Conservation (phyloP, 1,284 basidiomycete genomes). For the Sanguinoderma infundibulare region DNA sequence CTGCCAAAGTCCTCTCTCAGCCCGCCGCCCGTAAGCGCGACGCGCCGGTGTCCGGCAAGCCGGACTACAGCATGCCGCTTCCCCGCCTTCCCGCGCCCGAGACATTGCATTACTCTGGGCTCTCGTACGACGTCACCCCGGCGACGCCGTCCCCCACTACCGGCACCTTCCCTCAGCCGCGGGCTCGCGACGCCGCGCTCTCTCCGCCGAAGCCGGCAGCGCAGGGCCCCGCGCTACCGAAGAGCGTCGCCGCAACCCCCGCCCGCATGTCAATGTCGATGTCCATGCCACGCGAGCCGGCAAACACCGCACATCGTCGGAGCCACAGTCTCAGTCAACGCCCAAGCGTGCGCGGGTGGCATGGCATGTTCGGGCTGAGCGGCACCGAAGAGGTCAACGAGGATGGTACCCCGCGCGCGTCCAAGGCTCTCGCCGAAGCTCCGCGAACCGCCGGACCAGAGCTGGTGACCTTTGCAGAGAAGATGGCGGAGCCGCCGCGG, state of each 20-base stretch:
- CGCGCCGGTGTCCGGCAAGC: conserved; percentile 42
- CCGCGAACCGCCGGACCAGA: conserved; percentile 66
- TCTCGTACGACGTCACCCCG: conserved; percentile 69
- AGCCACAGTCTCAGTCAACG: conserved; percentile 81
- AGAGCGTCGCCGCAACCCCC: conserved; percentile 33
- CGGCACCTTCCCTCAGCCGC: conserved; percentile 62
- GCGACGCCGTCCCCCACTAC: conserved; percentile 59
- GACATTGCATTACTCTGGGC: conserved; percentile 75
- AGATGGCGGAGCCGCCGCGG: conserved; percentile 37
- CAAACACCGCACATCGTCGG: conserved; percentile 67
- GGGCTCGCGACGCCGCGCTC: conserved; percentile 54
- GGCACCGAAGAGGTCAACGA: conserved; percentile 44
- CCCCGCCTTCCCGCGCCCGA: conserved; percentile 83
- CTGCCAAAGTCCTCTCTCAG: conserved; percentile 35
- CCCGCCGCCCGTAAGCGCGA: conserved; percentile 33
- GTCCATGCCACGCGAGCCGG: conserved; percentile 62
- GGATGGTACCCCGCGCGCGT: conserved; percentile 37
- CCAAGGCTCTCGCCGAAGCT: conserved; percentile 38
- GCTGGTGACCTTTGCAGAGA: conserved; percentile 52
- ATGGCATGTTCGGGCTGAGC: conserved; percentile 54
- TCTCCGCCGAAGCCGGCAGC: conserved; percentile 8
- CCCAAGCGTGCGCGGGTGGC: conserved; percentile 51
- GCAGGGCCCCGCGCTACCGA: conserved; percentile 22
- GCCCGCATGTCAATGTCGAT: conserved; percentile 34
- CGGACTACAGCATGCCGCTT: conserved; percentile 82